These are phyloP conservation scores for Pelargonium australe DNA, from an alignment of 441 rosid genomes.

Conservation along the genomic window DNA sequence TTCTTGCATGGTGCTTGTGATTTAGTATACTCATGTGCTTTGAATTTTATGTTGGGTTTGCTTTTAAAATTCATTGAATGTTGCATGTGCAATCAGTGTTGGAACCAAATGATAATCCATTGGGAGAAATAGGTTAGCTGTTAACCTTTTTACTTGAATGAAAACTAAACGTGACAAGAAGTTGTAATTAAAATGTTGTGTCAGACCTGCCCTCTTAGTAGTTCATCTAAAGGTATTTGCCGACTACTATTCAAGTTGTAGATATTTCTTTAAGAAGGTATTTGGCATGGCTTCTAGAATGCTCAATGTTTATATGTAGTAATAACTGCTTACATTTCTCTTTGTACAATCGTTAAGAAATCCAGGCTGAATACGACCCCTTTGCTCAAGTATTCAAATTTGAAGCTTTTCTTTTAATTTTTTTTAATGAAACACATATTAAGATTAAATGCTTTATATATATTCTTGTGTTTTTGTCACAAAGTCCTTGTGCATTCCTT, in stretches of 20 bases:
- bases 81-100: not conserved
- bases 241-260: not conserved
- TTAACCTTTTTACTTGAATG: not conserved
- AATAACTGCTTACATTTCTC: not conserved
- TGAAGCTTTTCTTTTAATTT: too few species aligned
- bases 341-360: not conserved
- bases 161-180: not conserved
- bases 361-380: not conserved
- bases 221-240: too few species aligned
- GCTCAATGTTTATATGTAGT: not conserved
- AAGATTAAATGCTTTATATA: too few species aligned
- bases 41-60: not conserved
- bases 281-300: not conserved
- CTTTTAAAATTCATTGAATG: not conserved
- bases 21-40: not conserved
- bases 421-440: too few species aligned
- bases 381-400: too few species aligned
- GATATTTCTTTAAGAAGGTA: not conserved
- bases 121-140: not conserved
- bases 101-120: not conserved
- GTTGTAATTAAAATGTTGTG: too few species aligned
- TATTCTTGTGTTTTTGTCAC: too few species aligned
- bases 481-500: not conserved
- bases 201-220: too few species aligned
- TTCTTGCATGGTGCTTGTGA: conserved; percentile 16